Conservation (phyloP, 371 early-diverging fungal genomes). For the Mucor sp. region DNA sequence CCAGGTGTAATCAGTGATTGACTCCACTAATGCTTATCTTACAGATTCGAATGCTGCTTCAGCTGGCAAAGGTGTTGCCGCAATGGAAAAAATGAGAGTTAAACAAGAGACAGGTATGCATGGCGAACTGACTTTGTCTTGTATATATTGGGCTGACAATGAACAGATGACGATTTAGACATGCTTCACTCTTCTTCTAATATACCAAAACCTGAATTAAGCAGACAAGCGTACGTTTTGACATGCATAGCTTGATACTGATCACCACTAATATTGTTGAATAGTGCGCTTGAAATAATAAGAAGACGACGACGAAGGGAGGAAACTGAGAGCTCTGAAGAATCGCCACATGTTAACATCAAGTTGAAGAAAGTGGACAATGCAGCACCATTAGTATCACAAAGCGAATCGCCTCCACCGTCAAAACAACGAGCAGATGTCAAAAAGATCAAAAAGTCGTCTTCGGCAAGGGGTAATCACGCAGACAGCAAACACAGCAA, state of each 20-base stretch:
- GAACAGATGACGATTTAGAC: not conserved
- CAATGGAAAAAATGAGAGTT: constrained; percentile 30
- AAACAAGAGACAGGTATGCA: constrained; percentile 33
- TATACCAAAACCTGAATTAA: constrained; percentile 30
- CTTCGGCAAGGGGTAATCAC: not conserved
- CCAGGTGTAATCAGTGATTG: not conserved
- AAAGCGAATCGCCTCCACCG: constrained; percentile 34
- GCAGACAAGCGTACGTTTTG: constrained; percentile 43
- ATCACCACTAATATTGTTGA: not conserved
- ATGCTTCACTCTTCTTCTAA: not conserved
- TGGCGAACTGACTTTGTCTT: not conserved
- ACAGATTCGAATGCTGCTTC: not conserved
- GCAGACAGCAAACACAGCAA: not conserved
- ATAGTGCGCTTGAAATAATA: constrained; percentile 28
- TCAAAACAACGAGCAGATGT: constrained; percentile 22
- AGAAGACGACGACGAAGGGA: constrained; percentile 39
- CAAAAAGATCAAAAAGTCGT: constrained; percentile 18
- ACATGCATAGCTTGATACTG: not conserved
- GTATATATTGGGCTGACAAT: not conserved
- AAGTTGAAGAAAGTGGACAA: constrained; percentile 37
- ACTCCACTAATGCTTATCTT: not conserved
- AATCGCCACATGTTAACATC: constrained; percentile 34
- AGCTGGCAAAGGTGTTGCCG: constrained; percentile 29
- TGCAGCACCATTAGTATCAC: constrained; percentile 11
- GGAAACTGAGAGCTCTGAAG: constrained; percentile 24